A percentile compares a stretch with the other conserved stretches of the same genome.
phyloP scores from a whole-genome alignment of 2,329 filamentous ascomycete genomes.

The Onygenales sp. region DNA sequence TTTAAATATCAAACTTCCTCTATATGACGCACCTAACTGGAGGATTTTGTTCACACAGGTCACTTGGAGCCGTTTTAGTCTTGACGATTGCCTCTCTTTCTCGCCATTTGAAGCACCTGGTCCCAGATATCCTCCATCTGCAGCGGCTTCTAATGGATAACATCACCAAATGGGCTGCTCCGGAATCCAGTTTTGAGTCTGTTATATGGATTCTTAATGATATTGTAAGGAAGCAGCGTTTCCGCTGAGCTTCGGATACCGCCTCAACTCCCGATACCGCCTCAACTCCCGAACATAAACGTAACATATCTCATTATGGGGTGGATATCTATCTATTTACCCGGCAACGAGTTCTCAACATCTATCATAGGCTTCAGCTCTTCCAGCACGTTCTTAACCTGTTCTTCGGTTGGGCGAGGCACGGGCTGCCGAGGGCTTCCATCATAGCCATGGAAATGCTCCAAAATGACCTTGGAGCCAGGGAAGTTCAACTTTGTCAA shows the following conservation, averaged over 20 bases:
- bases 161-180: not conserved
- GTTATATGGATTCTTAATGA: slow-evolving; percentile 2
- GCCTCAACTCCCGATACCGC: not conserved
- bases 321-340: too few relatives aligned
- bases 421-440: not conserved
- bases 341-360: not conserved
- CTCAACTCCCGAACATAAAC: not conserved
- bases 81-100: slow-evolving; percentile 24
- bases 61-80: slow-evolving; percentile 23
- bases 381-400: not conserved
- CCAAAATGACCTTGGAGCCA: not conserved
- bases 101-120: slow-evolving; percentile 16
- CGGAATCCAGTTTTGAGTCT: slow-evolving; percentile 6
- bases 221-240: slow-evolving; percentile 3
- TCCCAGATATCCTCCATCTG: slow-evolving; percentile 22
- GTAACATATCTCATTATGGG: not conserved
- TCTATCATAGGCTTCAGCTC: not conserved
- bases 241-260: not conserved
- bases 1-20: not conserved
- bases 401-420: not conserved
- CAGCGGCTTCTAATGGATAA: slow-evolving; percentile 3
- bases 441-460: not conserved
- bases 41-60: slow-evolving; percentile 12
- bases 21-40: not conserved
- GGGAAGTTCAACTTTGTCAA: not conserved